Base-by-base conservation (phyloP, 106 monocot species). In the Xerophyta viscosa region DNA sequence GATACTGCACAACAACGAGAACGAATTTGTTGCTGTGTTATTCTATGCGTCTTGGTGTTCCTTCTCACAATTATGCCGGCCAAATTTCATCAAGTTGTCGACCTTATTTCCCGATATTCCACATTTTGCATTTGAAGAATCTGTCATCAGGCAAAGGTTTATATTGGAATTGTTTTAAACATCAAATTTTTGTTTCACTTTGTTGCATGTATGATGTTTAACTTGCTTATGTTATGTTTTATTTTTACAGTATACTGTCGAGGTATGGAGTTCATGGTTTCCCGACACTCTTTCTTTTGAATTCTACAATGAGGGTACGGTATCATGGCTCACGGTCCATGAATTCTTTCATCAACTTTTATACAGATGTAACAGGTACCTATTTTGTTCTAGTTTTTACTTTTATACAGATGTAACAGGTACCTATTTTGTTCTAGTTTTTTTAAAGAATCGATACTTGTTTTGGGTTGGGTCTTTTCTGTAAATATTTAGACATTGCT, bases 31-130 rank as follows among this genome's bases (percentile, higher is more conserved):
- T 8, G 82, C 83, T 4, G 36, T 93, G 42, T 74, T 93, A 41
- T 93, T 93, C 46, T 80, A 93, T 83, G 92, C 92, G 13, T 77
- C 92, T 8, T 93, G 92, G 92, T 93, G 92, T 46, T 83, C 92
- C 29, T 93, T 93, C 74, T 93, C 92, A 10, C 83, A 80, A 50
- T 61, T 54, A 20, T 87, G 77, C 63, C 61, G 51, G 20, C 79
- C 83, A 31, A 83, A 83, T 41, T 93, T 87, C 36, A 41, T 63
- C 19, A 60, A 10, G 31, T 36, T 87, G 39, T 61, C 87, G 13
- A 63, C 64, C 27, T 49, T 87, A 44, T 93, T 93, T 68, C 92
- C 92, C 4, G 26, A 61, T 1, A 75, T 93, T 55, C 76, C 31
- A 0, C 92, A 93, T 75, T 83, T 93, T 74, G 68, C 87, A 46